These are phyloP conservation scores for Heritiera littoralis DNA, from an alignment of 345 rosid species.

Conservation along the genomic window DNA sequence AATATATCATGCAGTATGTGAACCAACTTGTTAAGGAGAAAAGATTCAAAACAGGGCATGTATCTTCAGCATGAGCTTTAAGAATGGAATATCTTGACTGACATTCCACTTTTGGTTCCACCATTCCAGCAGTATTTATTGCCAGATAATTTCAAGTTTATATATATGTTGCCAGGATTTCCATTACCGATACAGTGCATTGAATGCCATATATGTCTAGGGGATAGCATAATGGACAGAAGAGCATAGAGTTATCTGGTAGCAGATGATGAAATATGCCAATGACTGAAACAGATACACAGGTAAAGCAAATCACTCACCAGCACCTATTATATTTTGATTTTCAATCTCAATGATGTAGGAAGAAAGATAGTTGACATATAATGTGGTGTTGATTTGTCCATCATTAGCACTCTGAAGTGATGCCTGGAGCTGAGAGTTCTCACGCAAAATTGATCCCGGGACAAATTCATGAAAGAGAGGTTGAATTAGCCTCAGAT, in stretches of 20 bases:
- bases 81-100: background rate
- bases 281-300: background rate
- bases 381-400: conserved; percentile 74
- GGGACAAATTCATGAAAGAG: conserved; percentile 85
- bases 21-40: background rate
- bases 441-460: conserved; percentile 61
- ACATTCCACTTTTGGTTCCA: background rate
- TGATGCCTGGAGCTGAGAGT: conserved; percentile 71
- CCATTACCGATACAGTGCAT: background rate
- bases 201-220: background rate
- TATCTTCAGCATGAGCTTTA: background rate
- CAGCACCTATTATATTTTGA: conserved; percentile 74
- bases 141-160: background rate
- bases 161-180: background rate
- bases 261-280: background rate
- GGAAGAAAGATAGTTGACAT: conserved; percentile 74
- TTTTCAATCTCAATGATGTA: conserved; percentile 78
- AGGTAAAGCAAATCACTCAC: conserved; percentile 47
- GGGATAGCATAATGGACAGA: background rate
- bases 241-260: background rate
- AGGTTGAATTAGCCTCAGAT: conserved; percentile 85
- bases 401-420: conserved; percentile 64
- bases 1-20: background rate
- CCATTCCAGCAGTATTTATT: background rate
- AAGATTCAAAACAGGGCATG: background rate